Conservation (phyloP, 345 rosid genomes). For the Syzygium aromaticum region DNA sequence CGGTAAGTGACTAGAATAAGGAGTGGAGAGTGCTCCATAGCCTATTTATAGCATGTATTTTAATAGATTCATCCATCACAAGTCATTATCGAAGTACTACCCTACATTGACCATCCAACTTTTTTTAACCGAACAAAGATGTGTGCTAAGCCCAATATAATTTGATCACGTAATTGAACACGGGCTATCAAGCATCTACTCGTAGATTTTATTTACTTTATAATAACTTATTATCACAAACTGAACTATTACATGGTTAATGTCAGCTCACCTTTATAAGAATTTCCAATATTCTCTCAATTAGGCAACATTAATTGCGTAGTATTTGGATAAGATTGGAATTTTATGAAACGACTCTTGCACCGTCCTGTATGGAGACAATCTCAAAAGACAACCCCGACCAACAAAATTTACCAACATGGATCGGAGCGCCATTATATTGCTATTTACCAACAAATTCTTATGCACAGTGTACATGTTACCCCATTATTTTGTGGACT, state of each 20-base stretch:
- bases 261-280: background rate
- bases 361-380: background rate
- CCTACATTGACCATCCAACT: background rate
- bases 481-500: background rate
- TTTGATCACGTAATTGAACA: background rate
- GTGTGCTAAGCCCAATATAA: background rate
- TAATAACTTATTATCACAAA: background rate
- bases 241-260: background rate
- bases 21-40: background rate
- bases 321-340: background rate
- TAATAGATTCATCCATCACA: background rate
- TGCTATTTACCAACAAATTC: background rate
- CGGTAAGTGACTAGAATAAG: background rate
- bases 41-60: background rate
- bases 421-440: background rate
- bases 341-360: background rate
- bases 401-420: background rate
- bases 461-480: background rate
- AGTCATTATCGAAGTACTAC: background rate
- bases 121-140: background rate
- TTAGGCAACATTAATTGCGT: background rate
- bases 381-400: background rate
- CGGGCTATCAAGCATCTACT: background rate
- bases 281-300: background rate
- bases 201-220: background rate